Evolutionary conservation across 805 yeast genomes (phyloP).

Genomic region (Cyberlindnera euphorbiae): DNA sequence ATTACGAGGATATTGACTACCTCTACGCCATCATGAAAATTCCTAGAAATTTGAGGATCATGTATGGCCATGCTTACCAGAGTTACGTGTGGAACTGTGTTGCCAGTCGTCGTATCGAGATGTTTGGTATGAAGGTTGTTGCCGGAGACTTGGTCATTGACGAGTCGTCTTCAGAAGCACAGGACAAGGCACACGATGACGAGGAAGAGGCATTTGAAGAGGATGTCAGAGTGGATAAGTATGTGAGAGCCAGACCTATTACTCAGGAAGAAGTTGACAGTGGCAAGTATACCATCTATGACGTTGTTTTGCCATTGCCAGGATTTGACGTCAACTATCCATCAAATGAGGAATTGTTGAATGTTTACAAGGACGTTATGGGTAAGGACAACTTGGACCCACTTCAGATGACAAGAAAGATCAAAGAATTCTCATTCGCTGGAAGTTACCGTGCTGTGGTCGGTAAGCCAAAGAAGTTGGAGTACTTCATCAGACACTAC

Average conservation of each 20-base stretch:
- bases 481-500: constrained; percentile 61
- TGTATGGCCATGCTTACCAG: constrained; percentile 98
- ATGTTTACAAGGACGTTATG: constrained; percentile 71
- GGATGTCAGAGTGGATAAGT: constrained; percentile 56
- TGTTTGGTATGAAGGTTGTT: constrained; percentile 65
- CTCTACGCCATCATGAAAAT: constrained; percentile 80
- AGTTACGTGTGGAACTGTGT: constrained; percentile 91
- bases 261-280: constrained; percentile 66
- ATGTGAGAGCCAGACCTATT: constrained; percentile 65
- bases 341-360: constrained; percentile 49
- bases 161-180: constrained; percentile 17
- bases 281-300: constrained; percentile 63
- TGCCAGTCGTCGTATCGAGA: constrained; percentile 68
- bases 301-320: constrained; percentile 92
- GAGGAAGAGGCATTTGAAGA: constrained; percentile 47
- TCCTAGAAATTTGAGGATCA: constrained; percentile 86
- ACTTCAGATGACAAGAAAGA: constrained; percentile 73
- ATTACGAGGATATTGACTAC: constrained; percentile 49
- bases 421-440: constrained; percentile 83
- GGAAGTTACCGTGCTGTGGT: constrained; percentile 83
- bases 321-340: constrained; percentile 94
- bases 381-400: constrained; percentile 79
- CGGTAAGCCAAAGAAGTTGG: constrained; percentile 58
- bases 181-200: constrained; percentile 14
- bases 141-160: constrained; percentile 76